A percentile compares a stretch with the other conserved stretches of the same genome.
Conservation (phyloP, 345 rosid species). For the Gossypium sturtianum region DNA sequence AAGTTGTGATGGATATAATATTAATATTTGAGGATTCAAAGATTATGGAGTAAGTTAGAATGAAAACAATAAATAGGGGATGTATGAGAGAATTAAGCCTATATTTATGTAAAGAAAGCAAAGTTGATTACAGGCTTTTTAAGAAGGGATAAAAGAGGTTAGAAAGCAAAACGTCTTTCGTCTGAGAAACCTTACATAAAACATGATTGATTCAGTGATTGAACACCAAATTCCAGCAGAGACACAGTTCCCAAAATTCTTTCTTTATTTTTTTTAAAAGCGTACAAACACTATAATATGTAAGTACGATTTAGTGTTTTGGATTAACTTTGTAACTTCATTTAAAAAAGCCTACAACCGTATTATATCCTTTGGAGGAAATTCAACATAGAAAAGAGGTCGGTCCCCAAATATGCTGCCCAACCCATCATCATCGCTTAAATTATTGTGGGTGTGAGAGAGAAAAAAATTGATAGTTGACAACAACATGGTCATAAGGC, state of each 20-base stretch:
- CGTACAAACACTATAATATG: neutral
- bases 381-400: neutral
- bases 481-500: slow-evolving; percentile 3
- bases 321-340: neutral
- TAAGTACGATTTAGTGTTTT: neutral
- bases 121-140: slow-evolving; percentile 32
- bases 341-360: too few species aligned
- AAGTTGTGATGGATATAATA: too few species aligned
- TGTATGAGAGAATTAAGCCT: too few species aligned
- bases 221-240: slow-evolving; percentile 20
- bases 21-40: too few species aligned
- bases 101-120: neutral
- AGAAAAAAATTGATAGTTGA: neutral
- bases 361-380: too few species aligned
- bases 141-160: slow-evolving; percentile 26
- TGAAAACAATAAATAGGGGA: too few species aligned
- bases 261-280: neutral
- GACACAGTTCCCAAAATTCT: slow-evolving; percentile 14
- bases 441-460: slow-evolving; percentile 7
- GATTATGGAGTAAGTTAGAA: too few species aligned
- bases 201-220: slow-evolving; percentile 32
- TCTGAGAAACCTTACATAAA: slow-evolving; percentile 14
- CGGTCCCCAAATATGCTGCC: slow-evolving; percentile 23
- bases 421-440: slow-evolving; percentile 26
- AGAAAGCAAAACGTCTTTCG: slow-evolving; percentile 28